phyloP scores from a whole-genome alignment of 257 asterid species.

The Cynanchum wilfordii region DNA sequence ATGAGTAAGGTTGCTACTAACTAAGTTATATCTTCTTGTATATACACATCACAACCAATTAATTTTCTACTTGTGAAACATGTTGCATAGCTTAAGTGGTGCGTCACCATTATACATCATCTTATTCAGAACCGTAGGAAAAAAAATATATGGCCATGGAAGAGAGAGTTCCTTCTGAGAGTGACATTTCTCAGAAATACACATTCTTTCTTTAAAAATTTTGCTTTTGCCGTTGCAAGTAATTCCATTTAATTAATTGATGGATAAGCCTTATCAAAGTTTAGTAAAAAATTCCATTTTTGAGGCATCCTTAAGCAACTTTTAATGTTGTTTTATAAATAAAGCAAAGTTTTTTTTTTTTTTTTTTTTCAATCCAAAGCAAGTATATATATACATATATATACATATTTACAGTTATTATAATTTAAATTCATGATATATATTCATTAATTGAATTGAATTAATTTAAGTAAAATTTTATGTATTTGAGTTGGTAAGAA shows the following conservation, averaged over 20 bases:
- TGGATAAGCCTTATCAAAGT: neutral
- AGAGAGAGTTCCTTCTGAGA: neutral
- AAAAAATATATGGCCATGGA: neutral
- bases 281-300: neutral
- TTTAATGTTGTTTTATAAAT: constrained; percentile 15
- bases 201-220: neutral
- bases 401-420: no score
- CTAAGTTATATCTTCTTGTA: no score
- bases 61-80: neutral
- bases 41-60: neutral
- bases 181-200: constrained; percentile 3
- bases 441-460: no score
- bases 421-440: no score
- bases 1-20: no score
- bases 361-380: neutral
- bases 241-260: neutral
- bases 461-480: no score
- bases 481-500: no score
- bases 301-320: constrained; percentile 19
- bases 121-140: neutral
- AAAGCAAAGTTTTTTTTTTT: constrained; percentile 13
- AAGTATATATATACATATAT: neutral
- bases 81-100: neutral
- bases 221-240: neutral
- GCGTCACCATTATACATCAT: neutral